Evolutionary conservation across 352 stramenopile genomes (phyloP).

Genomic region (Globisporangium ultimum): DNA sequence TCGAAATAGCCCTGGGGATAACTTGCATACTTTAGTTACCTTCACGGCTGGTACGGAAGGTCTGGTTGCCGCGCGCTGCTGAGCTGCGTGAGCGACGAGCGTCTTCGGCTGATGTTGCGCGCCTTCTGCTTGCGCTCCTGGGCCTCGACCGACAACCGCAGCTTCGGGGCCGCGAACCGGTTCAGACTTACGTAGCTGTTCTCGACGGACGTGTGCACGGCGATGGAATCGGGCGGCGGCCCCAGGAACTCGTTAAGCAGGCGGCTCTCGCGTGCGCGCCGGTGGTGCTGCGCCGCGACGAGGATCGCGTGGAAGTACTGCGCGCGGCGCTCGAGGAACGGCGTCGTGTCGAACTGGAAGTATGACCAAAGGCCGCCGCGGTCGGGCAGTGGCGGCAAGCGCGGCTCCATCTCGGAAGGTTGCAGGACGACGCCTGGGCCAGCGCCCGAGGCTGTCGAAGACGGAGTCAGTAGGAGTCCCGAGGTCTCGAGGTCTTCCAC

Average conservation of each 20-base stretch:
- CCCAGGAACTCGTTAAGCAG: slow-evolving; percentile 72
- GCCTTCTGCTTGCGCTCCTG: slow-evolving; percentile 75
- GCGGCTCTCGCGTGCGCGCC: slow-evolving; percentile 38
- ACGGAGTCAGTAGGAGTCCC: neutral
- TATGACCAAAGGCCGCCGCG: slow-evolving; percentile 75
- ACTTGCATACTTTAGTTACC: no score
- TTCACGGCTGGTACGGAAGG: no score
- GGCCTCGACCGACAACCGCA: slow-evolving; percentile 66
- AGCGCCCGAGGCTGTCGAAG: neutral
- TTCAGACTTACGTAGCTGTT: slow-evolving; percentile 79
- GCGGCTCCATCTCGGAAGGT: neutral
- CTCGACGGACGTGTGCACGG: slow-evolving; percentile 49
- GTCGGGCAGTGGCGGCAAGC: slow-evolving; percentile 56
- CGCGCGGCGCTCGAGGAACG: slow-evolving; percentile 55
- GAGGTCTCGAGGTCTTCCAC: neutral
- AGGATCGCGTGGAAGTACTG: slow-evolving; percentile 69
- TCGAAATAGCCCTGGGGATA: no score
- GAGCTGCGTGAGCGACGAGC: slow-evolving; percentile 23
- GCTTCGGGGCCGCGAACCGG: slow-evolving; percentile 63
- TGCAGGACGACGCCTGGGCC: neutral
- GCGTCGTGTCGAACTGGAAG: slow-evolving; percentile 58
- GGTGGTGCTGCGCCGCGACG: slow-evolving; percentile 47
- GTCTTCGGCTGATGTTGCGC: slow-evolving; percentile 51
- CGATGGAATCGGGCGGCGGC: slow-evolving; percentile 53
- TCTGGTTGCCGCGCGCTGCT: neutral